Evolutionary conservation across 2,329 filamentous ascomycete species (phyloP).

Genomic region (Capronia epimyces): DNA sequence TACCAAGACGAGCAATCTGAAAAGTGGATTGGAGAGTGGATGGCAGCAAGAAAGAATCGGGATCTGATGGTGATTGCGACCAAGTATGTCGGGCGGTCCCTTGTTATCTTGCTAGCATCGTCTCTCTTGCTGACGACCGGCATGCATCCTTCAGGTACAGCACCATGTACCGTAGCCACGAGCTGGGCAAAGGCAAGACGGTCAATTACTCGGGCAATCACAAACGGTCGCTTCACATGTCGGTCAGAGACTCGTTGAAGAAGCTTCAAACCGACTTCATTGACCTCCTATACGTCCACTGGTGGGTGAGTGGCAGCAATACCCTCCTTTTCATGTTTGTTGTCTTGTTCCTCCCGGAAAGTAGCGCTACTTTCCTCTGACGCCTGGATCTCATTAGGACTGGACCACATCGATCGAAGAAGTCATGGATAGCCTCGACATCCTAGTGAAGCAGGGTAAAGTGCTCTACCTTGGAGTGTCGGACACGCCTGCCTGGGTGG

Average conservation of each 20-base stretch:
- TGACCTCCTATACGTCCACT: slow-evolving; percentile 53
- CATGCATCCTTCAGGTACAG: slow-evolving; percentile 52
- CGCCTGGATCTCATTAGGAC: slow-evolving; percentile 43
- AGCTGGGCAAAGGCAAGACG: slow-evolving; percentile 36
- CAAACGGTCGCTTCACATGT: slow-evolving; percentile 40
- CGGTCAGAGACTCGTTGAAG: slow-evolving; percentile 40
- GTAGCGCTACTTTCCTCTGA: no score
- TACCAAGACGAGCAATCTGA: slow-evolving; percentile 63
- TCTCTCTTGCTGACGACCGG: neutral
- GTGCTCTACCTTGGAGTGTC: slow-evolving; percentile 41
- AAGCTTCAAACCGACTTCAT: slow-evolving; percentile 52
- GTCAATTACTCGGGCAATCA: slow-evolving; percentile 45
- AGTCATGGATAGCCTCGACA: slow-evolving; percentile 39
- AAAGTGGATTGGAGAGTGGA: slow-evolving; percentile 60
- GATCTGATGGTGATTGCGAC: slow-evolving; percentile 67
- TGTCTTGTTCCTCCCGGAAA: no score
- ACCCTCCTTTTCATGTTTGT: no score
- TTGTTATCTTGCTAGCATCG: no score
- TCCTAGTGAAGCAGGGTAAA: slow-evolving; percentile 38
- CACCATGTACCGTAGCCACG: slow-evolving; percentile 48
- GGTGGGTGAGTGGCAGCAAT: slow-evolving; percentile 42
- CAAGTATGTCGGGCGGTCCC: no score
- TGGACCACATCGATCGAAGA: slow-evolving; percentile 36
- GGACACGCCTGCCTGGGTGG: slow-evolving; percentile 40
- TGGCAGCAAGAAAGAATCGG: slow-evolving; percentile 53